These are phyloP conservation scores for Austroboletus rostrupii DNA, from an alignment of 1,284 basidiomycete species.

Conservation along the genomic window DNA sequence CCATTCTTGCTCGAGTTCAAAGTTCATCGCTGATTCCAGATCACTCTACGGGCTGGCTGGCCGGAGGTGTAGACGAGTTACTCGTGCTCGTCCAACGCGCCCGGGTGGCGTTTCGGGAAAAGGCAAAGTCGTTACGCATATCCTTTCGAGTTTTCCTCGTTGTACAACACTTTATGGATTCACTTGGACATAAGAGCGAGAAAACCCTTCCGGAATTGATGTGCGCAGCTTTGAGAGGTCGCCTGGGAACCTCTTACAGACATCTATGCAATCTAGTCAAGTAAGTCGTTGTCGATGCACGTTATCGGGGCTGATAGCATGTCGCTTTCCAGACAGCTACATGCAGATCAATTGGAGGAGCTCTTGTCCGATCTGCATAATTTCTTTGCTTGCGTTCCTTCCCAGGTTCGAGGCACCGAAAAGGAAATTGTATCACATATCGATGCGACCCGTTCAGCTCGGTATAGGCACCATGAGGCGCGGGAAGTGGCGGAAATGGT, in stretches of 20 bases:
- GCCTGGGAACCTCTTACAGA: constrained; percentile 39
- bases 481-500: constrained; percentile 24
- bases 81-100: constrained; percentile 36
- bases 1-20: constrained; percentile 38
- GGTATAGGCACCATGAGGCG: constrained; percentile 14
- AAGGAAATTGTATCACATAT: constrained; percentile 37
- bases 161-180: constrained; percentile 41
- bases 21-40: constrained; percentile 12
- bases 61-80: constrained; percentile 25
- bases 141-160: constrained; percentile 45
- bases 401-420: constrained; percentile 31
- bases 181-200: constrained; percentile 37
- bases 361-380: constrained; percentile 39
- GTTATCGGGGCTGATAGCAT: not conserved
- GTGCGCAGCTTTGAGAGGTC: constrained; percentile 39
- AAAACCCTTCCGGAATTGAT: constrained; percentile 31
- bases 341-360: constrained; percentile 33
- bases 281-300: constrained; percentile 32
- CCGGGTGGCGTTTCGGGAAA: constrained; percentile 34
- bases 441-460: constrained; percentile 24
- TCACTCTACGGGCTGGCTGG: constrained; percentile 17
- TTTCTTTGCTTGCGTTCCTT: constrained; percentile 32
- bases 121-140: constrained; percentile 38
- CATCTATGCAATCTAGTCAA: constrained; percentile 42
- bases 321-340: constrained; percentile 43